Evolutionary conservation across 352 stramenopile genomes (phyloP), one percentile per base, ranked within the genome.

Genomic region (Pythium rishiriense): DNA sequence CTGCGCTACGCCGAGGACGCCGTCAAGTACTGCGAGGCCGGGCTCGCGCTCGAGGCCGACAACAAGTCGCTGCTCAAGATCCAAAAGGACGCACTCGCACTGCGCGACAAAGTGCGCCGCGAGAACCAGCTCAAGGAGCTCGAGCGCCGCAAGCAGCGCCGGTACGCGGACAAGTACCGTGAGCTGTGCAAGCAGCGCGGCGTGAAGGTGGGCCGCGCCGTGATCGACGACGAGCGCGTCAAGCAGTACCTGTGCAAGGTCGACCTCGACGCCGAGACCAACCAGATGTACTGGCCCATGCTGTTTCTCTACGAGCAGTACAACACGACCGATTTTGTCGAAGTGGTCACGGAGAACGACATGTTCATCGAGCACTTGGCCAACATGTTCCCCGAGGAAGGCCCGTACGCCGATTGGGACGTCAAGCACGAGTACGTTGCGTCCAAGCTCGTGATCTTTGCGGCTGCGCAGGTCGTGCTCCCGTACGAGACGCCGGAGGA

Each of bases 321-420:
- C 66, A 83, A 85, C 59, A 90, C 84, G 62, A 90, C 83, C 15
- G 87, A 96, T 67, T 94, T 94, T 69, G 83, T 94, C 45, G 73
- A 94, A 69, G 70, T 72, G 22, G 88, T 96, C 59, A 83, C 83
- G 24, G 87, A 96, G 65, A 72, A 91, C 35, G 87, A 96, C 66
- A 60, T 75, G 35, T 73, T 94, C 42, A 89, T 94, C 46, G 85
- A 94, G 63, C 87, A 96, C 70, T 62, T 96, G 56, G 87, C 85
- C 62, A 94, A 94, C 69, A 94, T 94, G 85, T 96, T 96, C 70
- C 87, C 87, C 0, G 87, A 96, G 54, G 85, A 93, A 45, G 87
- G 87, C 0, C 84, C 87, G 49, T 92, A 85, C 64, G 88, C 82
- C 43, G 73, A 94, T 22, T 96, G 87, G 87, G 87, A 96, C 69